Base-by-base conservation (phyloP, 495 filamentous ascomycete species). In the Tuber calosporum region DNA sequence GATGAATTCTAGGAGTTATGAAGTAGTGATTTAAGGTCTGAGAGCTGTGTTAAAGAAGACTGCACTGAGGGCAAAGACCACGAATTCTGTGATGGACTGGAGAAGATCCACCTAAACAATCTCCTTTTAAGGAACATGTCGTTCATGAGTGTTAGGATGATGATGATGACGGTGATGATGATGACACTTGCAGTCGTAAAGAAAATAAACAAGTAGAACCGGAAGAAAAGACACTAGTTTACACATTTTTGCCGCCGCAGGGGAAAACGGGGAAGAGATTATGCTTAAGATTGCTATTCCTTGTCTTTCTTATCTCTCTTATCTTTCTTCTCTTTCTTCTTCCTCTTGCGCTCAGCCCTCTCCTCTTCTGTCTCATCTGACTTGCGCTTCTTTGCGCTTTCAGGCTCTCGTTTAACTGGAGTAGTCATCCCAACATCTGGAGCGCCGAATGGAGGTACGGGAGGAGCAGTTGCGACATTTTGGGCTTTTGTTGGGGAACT, bases 321-420 rank as follows among this genome's bases (percentile, higher is more conserved):
- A 82, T 88, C 88, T 80, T 90, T 88, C 83, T 88, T 92, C 86
- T 92, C 92, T 84, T 88, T 86, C 75, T 86, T 86, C 85, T 92
- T 93, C 77, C 89, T 87, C 83, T 92, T 91, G 11, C 89, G 89
- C 77, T 88, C 87, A 83, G 91, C 90, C 79, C 91, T 90, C 37
- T 90, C 83, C 4, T 92, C 92, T 84, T 95, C 91, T 62, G 88
- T 91, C 4, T 93, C 91, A 79, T 93, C 90, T 80, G 90, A 87
- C 86, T 93, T 93, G 77, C 91, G 88, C 86, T 93, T 93, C 86
- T 93, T 81, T 8, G 83, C 76, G 0, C 73, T 77, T 73, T 86
- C 79, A 26, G 81, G 83, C 22, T 86, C 82, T 34, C 82, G 84
- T 6, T 86, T 83, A 11, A 53, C 78, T 45, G 77, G 85, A 74